Evolutionary conservation across 2,329 filamentous ascomycete species (phyloP).

Genomic region (Stemphylium vesicarium): DNA sequence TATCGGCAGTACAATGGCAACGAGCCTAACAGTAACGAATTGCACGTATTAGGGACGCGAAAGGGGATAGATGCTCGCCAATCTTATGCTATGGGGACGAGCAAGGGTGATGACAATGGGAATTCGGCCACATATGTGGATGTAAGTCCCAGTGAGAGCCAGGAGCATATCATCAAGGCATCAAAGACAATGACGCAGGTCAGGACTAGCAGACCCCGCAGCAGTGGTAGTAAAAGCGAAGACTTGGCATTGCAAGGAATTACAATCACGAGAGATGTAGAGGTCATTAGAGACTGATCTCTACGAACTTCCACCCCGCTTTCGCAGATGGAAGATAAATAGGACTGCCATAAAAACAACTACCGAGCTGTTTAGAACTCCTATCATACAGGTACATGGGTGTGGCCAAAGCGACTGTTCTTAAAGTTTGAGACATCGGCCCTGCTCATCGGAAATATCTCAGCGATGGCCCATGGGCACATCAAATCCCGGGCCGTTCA

Average conservation of each 20-base stretch:
- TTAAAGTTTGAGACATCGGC: too few relatives aligned
- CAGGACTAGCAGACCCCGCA: neutral
- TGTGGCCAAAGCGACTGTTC: too few relatives aligned
- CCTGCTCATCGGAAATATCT: too few relatives aligned
- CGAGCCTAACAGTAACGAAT: neutral
- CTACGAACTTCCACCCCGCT: too few relatives aligned
- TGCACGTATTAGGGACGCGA: neutral
- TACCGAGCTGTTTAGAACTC: too few relatives aligned
- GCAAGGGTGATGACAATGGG: conserved; percentile 8
- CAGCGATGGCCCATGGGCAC: too few relatives aligned
- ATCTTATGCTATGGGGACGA: conserved; percentile 4
- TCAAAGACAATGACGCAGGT: conserved; percentile 5
- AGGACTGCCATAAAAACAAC: too few relatives aligned
- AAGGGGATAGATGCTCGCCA: neutral
- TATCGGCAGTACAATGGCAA: conserved; percentile 11
- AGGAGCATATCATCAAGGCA: conserved; percentile 17
- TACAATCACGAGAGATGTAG: conserved; percentile 14
- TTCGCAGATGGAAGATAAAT: too few relatives aligned
- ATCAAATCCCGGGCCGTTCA: too few relatives aligned
- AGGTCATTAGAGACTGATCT: conserved; percentile 12
- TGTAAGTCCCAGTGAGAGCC: conserved; percentile 21
- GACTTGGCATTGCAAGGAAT: conserved; percentile 12
- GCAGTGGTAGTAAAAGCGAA: conserved; percentile 8
- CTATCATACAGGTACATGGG: too few relatives aligned
- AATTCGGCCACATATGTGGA: conserved; percentile 8